Conservation (phyloP, 139 green algal species). For the Deuterostichococcus epilithicus region DNA sequence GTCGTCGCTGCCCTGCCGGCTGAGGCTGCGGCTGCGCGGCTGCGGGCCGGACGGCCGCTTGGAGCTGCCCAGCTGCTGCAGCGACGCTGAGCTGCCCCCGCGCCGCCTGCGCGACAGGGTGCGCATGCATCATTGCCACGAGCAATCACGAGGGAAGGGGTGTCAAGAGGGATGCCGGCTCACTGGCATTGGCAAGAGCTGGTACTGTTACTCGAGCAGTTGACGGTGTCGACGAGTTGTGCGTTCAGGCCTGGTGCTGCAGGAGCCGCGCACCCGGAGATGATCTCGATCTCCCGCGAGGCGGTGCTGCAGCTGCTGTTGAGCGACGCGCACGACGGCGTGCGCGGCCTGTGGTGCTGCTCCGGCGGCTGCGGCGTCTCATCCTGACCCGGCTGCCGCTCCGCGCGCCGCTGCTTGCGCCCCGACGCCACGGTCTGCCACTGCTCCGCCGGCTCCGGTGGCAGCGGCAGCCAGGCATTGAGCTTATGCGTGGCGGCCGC, state of each 20-base stretch:
- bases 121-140: too few species aligned
- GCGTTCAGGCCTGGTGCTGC: too few species aligned
- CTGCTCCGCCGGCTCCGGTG: neutral
- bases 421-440: neutral
- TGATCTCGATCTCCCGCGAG: neutral
- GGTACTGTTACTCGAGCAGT: too few species aligned
- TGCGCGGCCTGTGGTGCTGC: neutral
- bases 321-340: neutral
- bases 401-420: neutral
- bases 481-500: too few species aligned
- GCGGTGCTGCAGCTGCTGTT: neutral
- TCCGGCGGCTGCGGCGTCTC: too few species aligned
- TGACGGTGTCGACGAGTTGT: too few species aligned
- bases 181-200: too few species aligned
- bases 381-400: neutral
- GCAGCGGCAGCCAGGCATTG: neutral
- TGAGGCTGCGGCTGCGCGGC: neutral
- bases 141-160: too few species aligned
- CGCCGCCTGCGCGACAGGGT: neutral
- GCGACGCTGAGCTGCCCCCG: neutral
- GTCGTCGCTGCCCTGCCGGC: neutral
- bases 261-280: neutral
- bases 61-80: neutral
- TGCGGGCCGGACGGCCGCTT: too few species aligned
- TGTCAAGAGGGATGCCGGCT: too few species aligned